These are phyloP conservation scores for Coemansia javaensis DNA, from an alignment of 192 early-diverging fungal genomes.

Conservation along the genomic window DNA sequence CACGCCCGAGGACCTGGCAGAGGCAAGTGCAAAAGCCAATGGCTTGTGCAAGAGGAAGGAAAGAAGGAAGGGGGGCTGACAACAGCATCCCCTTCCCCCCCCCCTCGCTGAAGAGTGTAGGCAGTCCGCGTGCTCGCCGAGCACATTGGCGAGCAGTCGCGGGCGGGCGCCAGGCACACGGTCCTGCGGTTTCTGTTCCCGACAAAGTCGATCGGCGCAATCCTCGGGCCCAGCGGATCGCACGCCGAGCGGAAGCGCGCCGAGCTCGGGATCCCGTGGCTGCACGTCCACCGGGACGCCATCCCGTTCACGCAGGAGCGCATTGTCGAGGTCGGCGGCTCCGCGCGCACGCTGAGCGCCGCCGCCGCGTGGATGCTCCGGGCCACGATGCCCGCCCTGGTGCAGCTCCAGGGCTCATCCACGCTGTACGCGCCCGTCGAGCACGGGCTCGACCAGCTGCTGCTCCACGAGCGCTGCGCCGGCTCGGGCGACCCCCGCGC, in stretches of 20 bases:
- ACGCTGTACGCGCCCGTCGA: conserved; percentile 25
- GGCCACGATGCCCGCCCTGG: conserved; percentile 9
- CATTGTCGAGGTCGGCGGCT: conserved; percentile 26
- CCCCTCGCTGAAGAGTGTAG: conserved; percentile 4
- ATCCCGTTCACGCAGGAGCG: conserved; percentile 43
- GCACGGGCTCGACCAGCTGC: conserved; percentile 25
- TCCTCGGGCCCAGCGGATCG: conserved; percentile 23
- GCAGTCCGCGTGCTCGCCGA: conserved; percentile 25
- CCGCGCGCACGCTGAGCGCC: conserved; percentile 7
- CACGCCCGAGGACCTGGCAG: conserved; percentile 9
- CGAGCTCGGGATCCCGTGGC: conserved; percentile 9
- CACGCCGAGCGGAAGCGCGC: conserved; percentile 12
- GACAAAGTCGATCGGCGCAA: conserved; percentile 17
- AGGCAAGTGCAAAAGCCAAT: conserved; percentile 36
- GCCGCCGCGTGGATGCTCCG: conserved; percentile 10
- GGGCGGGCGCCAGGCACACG: not conserved
- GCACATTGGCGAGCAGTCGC: conserved; percentile 25
- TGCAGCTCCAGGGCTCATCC: conserved; percentile 6
- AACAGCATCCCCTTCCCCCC: not conserved
- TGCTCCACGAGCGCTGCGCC: conserved; percentile 13
- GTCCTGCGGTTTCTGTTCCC: conserved; percentile 36
- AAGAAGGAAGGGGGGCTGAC: no score
- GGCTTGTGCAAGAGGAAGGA: no score
- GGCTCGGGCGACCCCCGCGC: not conserved
- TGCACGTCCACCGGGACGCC: conserved; percentile 18